Evolutionary conservation across 1,284 basidiomycete species (phyloP), one percentile per base, ranked within the genome.

Genomic region (Malassezia nana): DNA sequence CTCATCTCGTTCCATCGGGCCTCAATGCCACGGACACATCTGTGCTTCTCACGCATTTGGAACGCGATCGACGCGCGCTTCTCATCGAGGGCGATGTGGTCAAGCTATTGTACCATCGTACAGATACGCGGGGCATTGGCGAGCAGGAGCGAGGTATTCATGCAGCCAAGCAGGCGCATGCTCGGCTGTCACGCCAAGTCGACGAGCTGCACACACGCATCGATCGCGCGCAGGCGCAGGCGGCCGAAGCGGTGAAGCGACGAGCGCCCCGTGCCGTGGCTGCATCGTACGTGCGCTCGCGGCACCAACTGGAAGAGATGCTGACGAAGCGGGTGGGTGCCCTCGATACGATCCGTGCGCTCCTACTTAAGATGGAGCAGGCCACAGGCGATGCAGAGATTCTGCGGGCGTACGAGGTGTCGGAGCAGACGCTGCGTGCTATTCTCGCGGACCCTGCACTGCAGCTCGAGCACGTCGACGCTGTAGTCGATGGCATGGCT

Each of bases 311-410:
- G 4, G 84, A 91, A 64, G 85, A 86, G 2, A 75, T 91, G 1
- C 77, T 91, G 24, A 76, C 76, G 24, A 86, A 88, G 69, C 84
- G 89, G 18, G 75, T 89, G 0, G 80, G 78, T 0, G 83, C 87
- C 0, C 76, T 87, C 1, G 81, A 84, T 48, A 87, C 83, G 35
- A 76, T 96, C 10, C 82, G 85, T 55, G 76, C 79, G 1, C 87
- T 90, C 0, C 75, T 94, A 16, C 76, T 87, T 47, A 82, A 83
- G 45, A 86, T 96, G 3, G 89, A 96, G 75, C 81, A 84, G 15
- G 87, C 91, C 18, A 86, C 85, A 40, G 84, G 84, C 4, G 87
- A 96, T 74, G 80, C 90, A 6, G 85, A 90, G 85, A 86, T 95
- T 50, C 83, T 95, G 81, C 81, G 81, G 60, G 82, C 84, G 0